Conservation (phyloP, 306 rosid genomes). For the Rosa rugosa region DNA sequence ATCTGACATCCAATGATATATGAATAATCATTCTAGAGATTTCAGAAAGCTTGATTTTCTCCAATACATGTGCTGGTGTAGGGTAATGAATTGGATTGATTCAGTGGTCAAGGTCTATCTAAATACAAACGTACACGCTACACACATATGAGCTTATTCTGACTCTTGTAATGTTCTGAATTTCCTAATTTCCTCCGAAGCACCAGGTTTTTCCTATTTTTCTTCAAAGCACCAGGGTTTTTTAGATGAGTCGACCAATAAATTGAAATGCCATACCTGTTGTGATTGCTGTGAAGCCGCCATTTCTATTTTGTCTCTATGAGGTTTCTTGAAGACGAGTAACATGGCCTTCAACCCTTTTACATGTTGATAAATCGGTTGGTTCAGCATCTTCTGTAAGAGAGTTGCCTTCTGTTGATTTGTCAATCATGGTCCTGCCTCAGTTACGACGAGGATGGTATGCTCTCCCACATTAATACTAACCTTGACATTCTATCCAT, state of each 20-base stretch:
- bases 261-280: slow-evolving; percentile 5
- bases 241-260: slow-evolving; percentile 24
- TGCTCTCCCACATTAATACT: slow-evolving; percentile 19
- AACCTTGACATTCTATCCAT: slow-evolving; percentile 25
- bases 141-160: background rate
- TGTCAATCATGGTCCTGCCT: slow-evolving; percentile 26
- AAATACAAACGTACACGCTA: slow-evolving; percentile 4
- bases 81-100: background rate
- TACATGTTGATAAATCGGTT: slow-evolving; percentile 43
- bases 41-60: background rate
- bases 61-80: background rate
- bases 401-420: slow-evolving; percentile 25
- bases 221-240: slow-evolving; percentile 6
- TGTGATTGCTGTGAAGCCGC: slow-evolving; percentile 21
- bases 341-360: slow-evolving; percentile 46
- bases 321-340: slow-evolving; percentile 39
- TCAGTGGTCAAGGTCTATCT: background rate
- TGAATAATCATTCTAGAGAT: background rate
- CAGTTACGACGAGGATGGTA: slow-evolving; percentile 37
- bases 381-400: slow-evolving; percentile 28
- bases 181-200: background rate
- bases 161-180: background rate
- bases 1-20: background rate
- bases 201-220: background rate
- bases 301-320: slow-evolving; percentile 33